These are phyloP conservation scores for Crithidia sp. DNA, from an alignment of 208 protist species.

Conservation along the genomic window DNA sequence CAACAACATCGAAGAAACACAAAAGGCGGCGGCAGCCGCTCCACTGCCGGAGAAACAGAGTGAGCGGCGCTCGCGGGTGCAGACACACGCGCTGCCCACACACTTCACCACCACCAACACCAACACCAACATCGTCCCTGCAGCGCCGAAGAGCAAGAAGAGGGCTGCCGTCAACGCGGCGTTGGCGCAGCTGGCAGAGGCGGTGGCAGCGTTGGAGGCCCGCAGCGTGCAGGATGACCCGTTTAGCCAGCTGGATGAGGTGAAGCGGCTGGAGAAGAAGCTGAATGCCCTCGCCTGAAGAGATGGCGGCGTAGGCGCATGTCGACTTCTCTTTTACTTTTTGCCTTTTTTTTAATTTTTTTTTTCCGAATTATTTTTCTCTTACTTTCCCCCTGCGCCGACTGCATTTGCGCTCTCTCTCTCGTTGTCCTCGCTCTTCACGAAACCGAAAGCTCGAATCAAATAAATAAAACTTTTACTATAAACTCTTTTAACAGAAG, in stretches of 20 bases:
- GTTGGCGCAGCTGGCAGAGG: conserved; percentile 16
- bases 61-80: conserved; percentile 3
- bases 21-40: background rate
- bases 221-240: conserved; percentile 24
- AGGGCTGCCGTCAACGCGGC: background rate
- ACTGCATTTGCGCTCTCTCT: too few species aligned
- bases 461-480: too few species aligned
- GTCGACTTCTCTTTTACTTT: background rate
- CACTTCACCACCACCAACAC: background rate
- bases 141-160: background rate
- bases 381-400: too few species aligned
- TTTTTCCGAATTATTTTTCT: background rate
- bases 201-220: conserved; percentile 23
- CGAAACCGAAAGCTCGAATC: too few species aligned
- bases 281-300: conserved; percentile 10
- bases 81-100: conserved; percentile 16
- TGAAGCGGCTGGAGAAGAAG: conserved; percentile 29
- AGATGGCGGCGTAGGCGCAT: background rate
- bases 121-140: too few species aligned
- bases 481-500: too few species aligned
- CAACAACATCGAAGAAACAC: background rate
- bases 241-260: conserved; percentile 25
- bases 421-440: too few species aligned
- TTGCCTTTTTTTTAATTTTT: background rate
- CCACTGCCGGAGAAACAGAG: too few species aligned